Conservation (phyloP, 306 rosid species). For the Malus sieversii region DNA sequence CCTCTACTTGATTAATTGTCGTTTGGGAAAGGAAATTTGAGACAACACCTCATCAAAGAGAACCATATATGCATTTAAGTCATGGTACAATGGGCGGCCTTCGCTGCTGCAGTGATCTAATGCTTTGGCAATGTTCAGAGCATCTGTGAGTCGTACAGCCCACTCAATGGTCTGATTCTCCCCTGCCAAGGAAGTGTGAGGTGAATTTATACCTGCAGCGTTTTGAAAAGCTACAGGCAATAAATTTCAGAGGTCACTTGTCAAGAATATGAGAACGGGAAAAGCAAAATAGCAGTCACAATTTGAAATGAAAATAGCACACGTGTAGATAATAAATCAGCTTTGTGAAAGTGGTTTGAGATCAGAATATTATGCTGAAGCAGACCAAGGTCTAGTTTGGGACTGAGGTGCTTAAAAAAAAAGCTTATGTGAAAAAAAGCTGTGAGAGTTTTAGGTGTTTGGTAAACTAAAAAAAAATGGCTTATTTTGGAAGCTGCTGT, state of each 20-base stretch:
- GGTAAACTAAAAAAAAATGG: too few relatives aligned
- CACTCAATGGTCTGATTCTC: conserved; percentile 78
- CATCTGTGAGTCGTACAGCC: conserved; percentile 72
- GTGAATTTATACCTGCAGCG: neutral
- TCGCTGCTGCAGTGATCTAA: conserved; percentile 51
- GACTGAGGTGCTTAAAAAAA: too few relatives aligned
- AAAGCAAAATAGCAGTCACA: neutral
- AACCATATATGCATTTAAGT: conserved; percentile 69
- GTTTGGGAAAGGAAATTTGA: neutral
- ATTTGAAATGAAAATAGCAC: neutral
- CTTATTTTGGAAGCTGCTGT: too few relatives aligned
- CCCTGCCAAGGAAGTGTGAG: conserved; percentile 35
- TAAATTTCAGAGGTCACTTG: neutral
- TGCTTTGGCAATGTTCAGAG: conserved; percentile 61
- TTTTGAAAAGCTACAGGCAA: neutral
- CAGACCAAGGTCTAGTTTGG: neutral
- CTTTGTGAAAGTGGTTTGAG: neutral
- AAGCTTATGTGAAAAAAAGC: too few relatives aligned
- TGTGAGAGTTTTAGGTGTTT: too few relatives aligned
- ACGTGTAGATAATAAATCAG: neutral
- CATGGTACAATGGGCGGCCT: conserved; percentile 68
- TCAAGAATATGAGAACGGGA: neutral
- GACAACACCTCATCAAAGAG: conserved; percentile 64
- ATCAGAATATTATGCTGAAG: neutral
- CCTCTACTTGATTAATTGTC: too few relatives aligned